These are phyloP conservation scores for Calonectria naviculata DNA, from an alignment of 2,329 filamentous ascomycete species.

Conservation along the genomic window DNA sequence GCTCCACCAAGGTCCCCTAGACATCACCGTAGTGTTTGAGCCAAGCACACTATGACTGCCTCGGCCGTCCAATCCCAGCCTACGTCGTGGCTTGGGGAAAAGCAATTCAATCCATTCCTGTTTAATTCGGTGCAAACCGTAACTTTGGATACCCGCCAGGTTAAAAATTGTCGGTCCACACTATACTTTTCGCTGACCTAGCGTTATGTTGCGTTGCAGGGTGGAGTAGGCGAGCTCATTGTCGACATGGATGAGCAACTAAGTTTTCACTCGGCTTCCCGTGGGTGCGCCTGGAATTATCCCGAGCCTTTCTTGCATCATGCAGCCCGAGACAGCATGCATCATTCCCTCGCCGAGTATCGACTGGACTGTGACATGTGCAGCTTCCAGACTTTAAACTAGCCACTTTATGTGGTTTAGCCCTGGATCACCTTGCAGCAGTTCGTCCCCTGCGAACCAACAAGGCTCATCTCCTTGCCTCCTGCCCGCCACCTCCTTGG, in stretches of 20 bases:
- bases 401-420: not conserved
- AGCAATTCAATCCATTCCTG: not conserved
- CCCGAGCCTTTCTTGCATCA: constrained; percentile 11
- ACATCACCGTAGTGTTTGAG: not conserved
- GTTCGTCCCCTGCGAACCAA: constrained; percentile 11
- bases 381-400: not conserved
- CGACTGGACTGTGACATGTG: not conserved
- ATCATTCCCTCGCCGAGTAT: not conserved
- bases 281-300: not conserved
- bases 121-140: not conserved
- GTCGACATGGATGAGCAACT: not conserved
- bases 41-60: not conserved
- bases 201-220: not conserved
- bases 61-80: not conserved
- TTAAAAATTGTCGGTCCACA: not conserved
- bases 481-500: not conserved
- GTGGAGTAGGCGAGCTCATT: not conserved
- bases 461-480: not conserved
- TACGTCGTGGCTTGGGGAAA: not conserved
- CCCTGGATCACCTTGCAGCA: not conserved
- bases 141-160: not conserved
- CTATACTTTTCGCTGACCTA: not conserved
- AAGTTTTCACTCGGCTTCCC: not conserved
- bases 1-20: not conserved
- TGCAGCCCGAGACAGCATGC: not conserved